Percentiles rank a stretch among this genome's conserved stretches.
These are phyloP conservation scores for Trypanosoma conorhini DNA, from an alignment of 208 protist species.

Conservation along the genomic window DNA sequence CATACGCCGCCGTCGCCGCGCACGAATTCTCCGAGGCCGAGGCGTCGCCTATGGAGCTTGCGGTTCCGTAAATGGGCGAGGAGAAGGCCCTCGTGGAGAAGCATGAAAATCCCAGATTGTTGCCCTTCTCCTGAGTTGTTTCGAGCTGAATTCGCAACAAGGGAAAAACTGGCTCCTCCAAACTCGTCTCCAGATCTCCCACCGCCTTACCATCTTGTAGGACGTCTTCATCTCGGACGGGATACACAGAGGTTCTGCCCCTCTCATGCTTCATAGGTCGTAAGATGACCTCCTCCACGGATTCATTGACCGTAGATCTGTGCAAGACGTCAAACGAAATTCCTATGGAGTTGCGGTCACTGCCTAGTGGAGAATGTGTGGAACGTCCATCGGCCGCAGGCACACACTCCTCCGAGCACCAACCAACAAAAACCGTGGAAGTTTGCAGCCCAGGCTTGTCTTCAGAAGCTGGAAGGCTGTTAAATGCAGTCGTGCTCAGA, in stretches of 20 bases:
- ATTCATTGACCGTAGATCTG: slow-evolving; percentile 1
- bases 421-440: slow-evolving; percentile 35
- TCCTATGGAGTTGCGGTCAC: slow-evolving; percentile 28
- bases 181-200: not conserved
- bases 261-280: slow-evolving; percentile 28
- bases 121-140: not conserved
- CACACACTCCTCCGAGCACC: slow-evolving; percentile 36
- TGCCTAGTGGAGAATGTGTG: slow-evolving; percentile 12
- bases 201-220: not conserved
- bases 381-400: slow-evolving; percentile 25
- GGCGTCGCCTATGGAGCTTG: not conserved
- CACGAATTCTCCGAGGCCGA: not conserved
- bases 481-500: slow-evolving; percentile 1
- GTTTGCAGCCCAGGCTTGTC: slow-evolving; percentile 4
- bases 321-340: slow-evolving; percentile 45
- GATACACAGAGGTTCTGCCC: slow-evolving; percentile 11
- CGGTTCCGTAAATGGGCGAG: not conserved
- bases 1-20: not conserved
- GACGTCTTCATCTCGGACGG: not conserved
- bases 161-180: not conserved
- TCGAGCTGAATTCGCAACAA: not conserved
- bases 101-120: not conserved
- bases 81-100: not conserved
- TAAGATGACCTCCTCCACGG: slow-evolving; percentile 24
- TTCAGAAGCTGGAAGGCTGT: not conserved